phyloP scores from a whole-genome alignment of 331 rosid species.

The Stylosanthes scabra region DNA sequence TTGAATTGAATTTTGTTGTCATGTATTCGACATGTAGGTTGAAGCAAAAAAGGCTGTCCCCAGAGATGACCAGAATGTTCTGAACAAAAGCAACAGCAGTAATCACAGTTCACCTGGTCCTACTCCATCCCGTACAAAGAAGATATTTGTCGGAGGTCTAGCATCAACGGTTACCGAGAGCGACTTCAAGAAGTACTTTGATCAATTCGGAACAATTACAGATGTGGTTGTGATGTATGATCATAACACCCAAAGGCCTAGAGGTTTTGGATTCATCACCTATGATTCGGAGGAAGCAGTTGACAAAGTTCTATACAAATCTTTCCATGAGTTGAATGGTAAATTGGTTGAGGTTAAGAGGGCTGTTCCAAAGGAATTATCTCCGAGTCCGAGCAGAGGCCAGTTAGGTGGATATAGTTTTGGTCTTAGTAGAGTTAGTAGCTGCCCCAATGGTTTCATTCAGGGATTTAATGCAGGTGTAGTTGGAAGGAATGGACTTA shows the following conservation, averaged over 20 bases:
- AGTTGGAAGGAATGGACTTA: constrained; percentile 60
- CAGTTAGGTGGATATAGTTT: constrained; percentile 64
- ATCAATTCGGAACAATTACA: constrained; percentile 80
- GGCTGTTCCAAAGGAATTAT: constrained; percentile 83
- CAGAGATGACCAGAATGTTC: constrained; percentile 76
- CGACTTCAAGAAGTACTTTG: constrained; percentile 77
- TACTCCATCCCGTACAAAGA: constrained; percentile 70
- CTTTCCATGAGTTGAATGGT: constrained; percentile 80
- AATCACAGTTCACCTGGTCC: constrained; percentile 73
- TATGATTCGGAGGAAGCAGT: constrained; percentile 82
- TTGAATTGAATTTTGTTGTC: constrained; percentile 34
- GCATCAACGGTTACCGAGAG: constrained; percentile 80
- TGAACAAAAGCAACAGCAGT: constrained; percentile 66
- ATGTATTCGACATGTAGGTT: constrained; percentile 55
- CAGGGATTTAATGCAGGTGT: constrained; percentile 68
- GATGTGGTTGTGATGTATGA: constrained; percentile 90
- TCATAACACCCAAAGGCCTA: constrained; percentile 80
- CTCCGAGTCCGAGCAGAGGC: constrained; percentile 69
- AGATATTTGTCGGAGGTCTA: constrained; percentile 86
- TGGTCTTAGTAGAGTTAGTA: constrained; percentile 64
- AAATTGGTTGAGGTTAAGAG: constrained; percentile 93
- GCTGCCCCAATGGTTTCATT: constrained; percentile 61
- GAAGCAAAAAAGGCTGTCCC: constrained; percentile 93
- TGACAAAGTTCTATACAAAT: constrained; percentile 73
- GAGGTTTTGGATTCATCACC: constrained; percentile 89